phyloP scores from a whole-genome alignment of 1,139 yeast species.

The Saccharomycopsis crataegensis region DNA sequence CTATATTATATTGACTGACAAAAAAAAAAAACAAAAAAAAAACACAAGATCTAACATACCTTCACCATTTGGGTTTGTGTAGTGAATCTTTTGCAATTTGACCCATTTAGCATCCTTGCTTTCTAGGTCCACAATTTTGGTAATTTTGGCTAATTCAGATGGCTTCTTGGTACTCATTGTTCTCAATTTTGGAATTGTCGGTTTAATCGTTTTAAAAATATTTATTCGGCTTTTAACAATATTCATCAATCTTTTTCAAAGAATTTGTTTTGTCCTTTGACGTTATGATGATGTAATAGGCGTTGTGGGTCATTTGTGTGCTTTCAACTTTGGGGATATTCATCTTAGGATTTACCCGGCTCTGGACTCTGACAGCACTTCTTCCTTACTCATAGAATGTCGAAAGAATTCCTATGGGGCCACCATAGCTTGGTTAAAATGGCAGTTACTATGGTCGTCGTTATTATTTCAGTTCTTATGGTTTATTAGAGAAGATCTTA shows the following conservation, averaged over 20 bases:
- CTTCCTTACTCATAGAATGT: too few species aligned
- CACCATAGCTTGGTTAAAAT: too few species aligned
- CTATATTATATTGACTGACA: neutral
- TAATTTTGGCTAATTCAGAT: constrained; percentile 29
- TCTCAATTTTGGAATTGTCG: neutral
- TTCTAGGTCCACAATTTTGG: constrained; percentile 26
- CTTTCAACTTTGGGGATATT: too few species aligned
- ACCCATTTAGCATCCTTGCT: constrained; percentile 51
- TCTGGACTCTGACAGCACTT: too few species aligned
- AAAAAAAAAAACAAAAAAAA: neutral
- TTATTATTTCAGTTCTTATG: too few species aligned
- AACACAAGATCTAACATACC: constrained; percentile 12
- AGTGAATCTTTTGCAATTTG: constrained; percentile 53
- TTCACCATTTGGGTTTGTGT: constrained; percentile 60
- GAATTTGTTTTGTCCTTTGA: too few species aligned
- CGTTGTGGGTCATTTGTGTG: too few species aligned
- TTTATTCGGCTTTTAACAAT: neutral
- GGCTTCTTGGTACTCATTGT: constrained; percentile 16
- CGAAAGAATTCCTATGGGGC: too few species aligned
- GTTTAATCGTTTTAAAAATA: neutral
- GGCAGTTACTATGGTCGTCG: too few species aligned
- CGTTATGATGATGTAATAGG: too few species aligned
- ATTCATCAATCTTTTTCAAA: neutral
- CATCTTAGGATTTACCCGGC: too few species aligned
- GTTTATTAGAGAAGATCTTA: too few species aligned